Base-by-base conservation (phyloP, 2,329 filamentous ascomycete species). In the Colletotrichum tofieldiae region DNA sequence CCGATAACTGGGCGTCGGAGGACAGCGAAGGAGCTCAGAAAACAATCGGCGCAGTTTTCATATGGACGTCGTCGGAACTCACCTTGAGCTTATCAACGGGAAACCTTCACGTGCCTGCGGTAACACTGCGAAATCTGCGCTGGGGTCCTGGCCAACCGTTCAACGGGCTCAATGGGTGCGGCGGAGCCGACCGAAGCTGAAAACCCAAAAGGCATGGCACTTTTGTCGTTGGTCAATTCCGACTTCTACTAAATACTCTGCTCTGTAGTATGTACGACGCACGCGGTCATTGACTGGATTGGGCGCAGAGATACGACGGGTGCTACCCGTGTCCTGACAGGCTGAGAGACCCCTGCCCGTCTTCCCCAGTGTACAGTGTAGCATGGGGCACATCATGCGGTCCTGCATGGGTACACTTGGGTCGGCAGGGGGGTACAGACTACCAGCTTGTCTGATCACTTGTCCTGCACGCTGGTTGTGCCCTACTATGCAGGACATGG, bases 181-280 rank as follows among this genome's bases (percentile, higher is more conserved):
- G 45, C 70, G 70, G 70, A 65, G 70, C 70, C 70, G 70, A 67
- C 70, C 70, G 70, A 72, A 70, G 65, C 60, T 72, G 70, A 58
- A 59, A 65, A 41, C 32, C 32, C 18, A 32, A 60, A 43, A 60
- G 23, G 39, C 56, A 62, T 51, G 64, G 68, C 68, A 67, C 68
- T 67, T 67, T 71, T 58, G 55, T 67, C 49, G 20, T 47, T 39
- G 32, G 59, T 60, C 58, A 52, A 64, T 68, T 39, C 67, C n/a
- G 41, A 43, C 35, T 26, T 29, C 2, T 32, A 32, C 29, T 32
- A 32, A 4, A 4, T 32, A 32, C 29, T 26, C 23, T 26, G 2
- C 23, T 26, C 23, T 26, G 29, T 32, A 26, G 29, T 32, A 6
- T 32, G 29, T 14, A 47, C 37, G 58, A 41, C 58, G 61, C 71